phyloP scores from a whole-genome alignment of 257 asterid genomes.

The Thymus mandschuricus region DNA sequence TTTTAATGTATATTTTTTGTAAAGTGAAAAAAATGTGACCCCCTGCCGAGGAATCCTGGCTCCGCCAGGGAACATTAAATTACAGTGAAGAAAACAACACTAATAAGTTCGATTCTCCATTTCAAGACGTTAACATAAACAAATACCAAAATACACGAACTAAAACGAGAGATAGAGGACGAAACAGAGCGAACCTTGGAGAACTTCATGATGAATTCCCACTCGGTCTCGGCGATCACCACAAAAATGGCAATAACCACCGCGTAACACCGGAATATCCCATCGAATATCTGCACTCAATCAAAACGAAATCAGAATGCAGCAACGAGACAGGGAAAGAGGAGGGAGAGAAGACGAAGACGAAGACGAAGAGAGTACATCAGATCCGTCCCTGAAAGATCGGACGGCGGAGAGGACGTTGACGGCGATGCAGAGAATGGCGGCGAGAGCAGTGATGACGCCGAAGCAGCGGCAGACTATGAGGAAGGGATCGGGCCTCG shows the following conservation, averaged over 20 bases:
- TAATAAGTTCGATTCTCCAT: neutral
- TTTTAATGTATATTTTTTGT: too few species aligned
- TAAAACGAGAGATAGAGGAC: neutral
- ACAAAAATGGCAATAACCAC: conserved; percentile 71
- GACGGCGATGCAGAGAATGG: conserved; percentile 79
- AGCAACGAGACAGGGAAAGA: neutral
- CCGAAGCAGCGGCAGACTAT: conserved; percentile 72
- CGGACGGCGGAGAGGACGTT: conserved; percentile 83
- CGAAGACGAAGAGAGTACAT: conserved; percentile 46
- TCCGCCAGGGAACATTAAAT: too few species aligned
- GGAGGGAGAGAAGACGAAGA: neutral
- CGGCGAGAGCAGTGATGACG: conserved; percentile 69
- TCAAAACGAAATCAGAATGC: conserved; percentile 4
- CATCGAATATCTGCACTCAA: conserved; percentile 73
- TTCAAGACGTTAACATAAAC: neutral
- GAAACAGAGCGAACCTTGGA: conserved; percentile 54
- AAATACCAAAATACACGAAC: neutral
- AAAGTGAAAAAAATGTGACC: too few species aligned
- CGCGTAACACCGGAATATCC: conserved; percentile 94
- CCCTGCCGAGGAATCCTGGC: too few species aligned
- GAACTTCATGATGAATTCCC: conserved; percentile 70
- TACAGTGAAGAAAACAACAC: neutral
- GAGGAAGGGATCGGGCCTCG: conserved; percentile 59
- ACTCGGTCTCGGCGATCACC: conserved; percentile 92
- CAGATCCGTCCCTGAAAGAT: conserved; percentile 76